A percentile compares a stretch with the other conserved stretches of the same genome.
phyloP scores from a whole-genome alignment of 2,329 filamentous ascomycete species.

The Verticillium albo-atrum region DNA sequence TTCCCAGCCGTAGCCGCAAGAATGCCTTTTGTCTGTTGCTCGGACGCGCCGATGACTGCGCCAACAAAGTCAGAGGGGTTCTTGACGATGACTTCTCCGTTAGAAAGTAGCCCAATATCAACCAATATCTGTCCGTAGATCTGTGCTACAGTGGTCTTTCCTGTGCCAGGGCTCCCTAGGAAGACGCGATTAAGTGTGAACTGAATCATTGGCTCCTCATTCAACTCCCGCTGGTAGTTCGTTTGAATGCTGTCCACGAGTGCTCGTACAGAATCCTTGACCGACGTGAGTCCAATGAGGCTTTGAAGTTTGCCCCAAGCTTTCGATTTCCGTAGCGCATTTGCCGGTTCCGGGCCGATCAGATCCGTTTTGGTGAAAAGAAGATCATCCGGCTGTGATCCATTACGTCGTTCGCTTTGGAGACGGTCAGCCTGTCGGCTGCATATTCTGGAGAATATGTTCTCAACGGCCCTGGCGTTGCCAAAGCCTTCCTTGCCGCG shows the following conservation, averaged over 20 bases:
- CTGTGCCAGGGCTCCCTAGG: slow-evolving; percentile 67
- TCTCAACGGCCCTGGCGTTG: slow-evolving; percentile 68
- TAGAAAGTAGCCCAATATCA: slow-evolving; percentile 62
- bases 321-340: slow-evolving; percentile 42
- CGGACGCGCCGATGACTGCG: slow-evolving; percentile 57
- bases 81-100: slow-evolving; percentile 67
- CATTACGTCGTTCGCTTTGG: slow-evolving; percentile 33
- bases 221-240: slow-evolving; percentile 64
- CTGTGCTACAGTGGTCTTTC: slow-evolving; percentile 72
- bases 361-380: slow-evolving; percentile 62
- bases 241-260: slow-evolving; percentile 57
- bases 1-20: slow-evolving; percentile 64
- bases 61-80: slow-evolving; percentile 73
- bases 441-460: slow-evolving; percentile 47
- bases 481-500: slow-evolving; percentile 66
- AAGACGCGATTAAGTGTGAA: slow-evolving; percentile 67
- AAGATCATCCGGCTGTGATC: slow-evolving; percentile 47
- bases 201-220: slow-evolving; percentile 53
- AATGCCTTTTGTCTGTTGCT: slow-evolving; percentile 68
- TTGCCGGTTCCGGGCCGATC: slow-evolving; percentile 62
- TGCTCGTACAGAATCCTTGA: slow-evolving; percentile 56
- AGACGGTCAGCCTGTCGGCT: slow-evolving; percentile 57
- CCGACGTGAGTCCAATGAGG: slow-evolving; percentile 54
- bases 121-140: slow-evolving; percentile 66
- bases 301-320: slow-evolving; percentile 55